Evolutionary conservation across 192 early-diverging fungal genomes (phyloP), one percentile per base, ranked within the genome.

Genomic region (Physocladia obscura): DNA sequence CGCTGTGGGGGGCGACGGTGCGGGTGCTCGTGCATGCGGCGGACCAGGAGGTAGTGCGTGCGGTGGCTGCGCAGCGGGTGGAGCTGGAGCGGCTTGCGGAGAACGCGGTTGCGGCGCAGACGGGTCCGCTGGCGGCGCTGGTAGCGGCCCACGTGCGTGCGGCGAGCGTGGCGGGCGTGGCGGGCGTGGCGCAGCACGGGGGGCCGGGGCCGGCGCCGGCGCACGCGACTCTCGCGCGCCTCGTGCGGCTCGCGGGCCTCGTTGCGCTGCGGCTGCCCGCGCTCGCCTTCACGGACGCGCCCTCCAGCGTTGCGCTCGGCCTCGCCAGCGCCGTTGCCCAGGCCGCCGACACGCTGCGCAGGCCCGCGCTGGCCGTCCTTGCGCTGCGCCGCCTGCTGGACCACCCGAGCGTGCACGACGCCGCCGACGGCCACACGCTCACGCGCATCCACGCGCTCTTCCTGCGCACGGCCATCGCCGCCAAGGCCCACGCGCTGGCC

Each of bases 401-500:
- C 24, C 15, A 59, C 57, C 21, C 24, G 29, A 8, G 17, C 34
- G 2, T 59, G 17, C 29, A 29, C 3, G 34, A 30, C 63, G 4
- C 21, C 8, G 8, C 8, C 8, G 8, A 35, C 63, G 13, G 8
- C 29, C 61, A 67, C 63, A 8, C n/a, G 15, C 51, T 81, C 29
- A 79, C 79, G 2, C 52, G 61, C 13, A 27, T 76, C 30, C 79
- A 80, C 51, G 1, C 62, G 3, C 31, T 79, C 34, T 57, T 76
- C 35, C 44, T 67, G 54, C n/a, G 40, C 40, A 44, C 40, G n/a
- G 58, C 62, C 29, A 40, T 79, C 32, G 62, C 74, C 34, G 67
- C 79, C 21, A 82, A 77, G 40, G 56, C 47, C n/a, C 67, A 76
- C 36, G 31, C 44, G 8, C n/a, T 40, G 4, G 79, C 79, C 29